Conservation (phyloP, 164 flowering plant genomes). For the Platanus orientalis region DNA sequence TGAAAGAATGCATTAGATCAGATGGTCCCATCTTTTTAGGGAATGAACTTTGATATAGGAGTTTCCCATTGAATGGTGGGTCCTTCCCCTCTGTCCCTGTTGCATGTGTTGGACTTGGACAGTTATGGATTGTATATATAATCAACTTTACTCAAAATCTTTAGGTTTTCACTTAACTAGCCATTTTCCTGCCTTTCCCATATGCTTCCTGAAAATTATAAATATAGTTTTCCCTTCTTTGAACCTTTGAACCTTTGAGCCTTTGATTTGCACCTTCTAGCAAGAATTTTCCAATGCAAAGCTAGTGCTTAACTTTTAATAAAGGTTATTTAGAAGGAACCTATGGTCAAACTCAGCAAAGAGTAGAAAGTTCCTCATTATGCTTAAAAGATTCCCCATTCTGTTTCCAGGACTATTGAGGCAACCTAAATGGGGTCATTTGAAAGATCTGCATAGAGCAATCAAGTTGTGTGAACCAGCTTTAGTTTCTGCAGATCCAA, state of each 20-base stretch:
- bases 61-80: slow-evolving; percentile 4
- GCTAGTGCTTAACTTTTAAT: neutral
- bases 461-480: slow-evolving; percentile 79
- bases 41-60: neutral
- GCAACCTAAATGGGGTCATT: slow-evolving; percentile 85
- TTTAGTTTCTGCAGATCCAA: slow-evolving; percentile 68
- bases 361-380: neutral
- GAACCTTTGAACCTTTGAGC: neutral
- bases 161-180: neutral
- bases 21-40: neutral
- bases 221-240: too few relatives aligned
- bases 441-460: slow-evolving; percentile 78
- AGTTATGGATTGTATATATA: neutral
- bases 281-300: neutral
- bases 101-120: neutral
- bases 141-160: neutral
- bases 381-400: neutral
- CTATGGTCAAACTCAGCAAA: neutral
- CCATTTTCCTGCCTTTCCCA: neutral
- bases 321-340: neutral
- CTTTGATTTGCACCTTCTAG: neutral
- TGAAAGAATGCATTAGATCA: neutral
- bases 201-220: slow-evolving; percentile 1
- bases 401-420: slow-evolving; percentile 49
- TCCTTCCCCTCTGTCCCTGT: neutral